These are phyloP conservation scores for Arthrobotrys conoides DNA, from an alignment of 2,329 filamentous ascomycete species.

Conservation along the genomic window DNA sequence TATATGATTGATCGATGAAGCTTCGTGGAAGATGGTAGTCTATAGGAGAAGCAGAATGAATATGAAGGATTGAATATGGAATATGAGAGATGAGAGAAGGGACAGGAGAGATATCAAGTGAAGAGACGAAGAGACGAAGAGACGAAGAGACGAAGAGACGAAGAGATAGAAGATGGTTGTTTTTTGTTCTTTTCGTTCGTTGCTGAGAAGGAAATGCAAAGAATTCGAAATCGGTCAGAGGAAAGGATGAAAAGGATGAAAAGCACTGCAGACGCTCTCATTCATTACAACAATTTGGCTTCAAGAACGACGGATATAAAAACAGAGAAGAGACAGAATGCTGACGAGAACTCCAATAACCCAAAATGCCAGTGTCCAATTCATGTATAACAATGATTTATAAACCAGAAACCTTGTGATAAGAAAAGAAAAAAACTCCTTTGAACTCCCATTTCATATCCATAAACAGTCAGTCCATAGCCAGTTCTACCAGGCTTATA, in stretches of 20 bases:
- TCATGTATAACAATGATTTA: constrained; percentile 11
- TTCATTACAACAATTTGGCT: constrained; percentile 26
- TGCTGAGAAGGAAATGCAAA: constrained; percentile 8
- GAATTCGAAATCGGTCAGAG: not conserved
- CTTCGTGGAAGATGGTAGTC: not conserved
- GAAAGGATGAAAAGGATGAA: not conserved
- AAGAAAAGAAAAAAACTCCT: constrained; percentile 11
- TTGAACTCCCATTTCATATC: constrained; percentile 2
- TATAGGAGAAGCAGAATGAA: not conserved
- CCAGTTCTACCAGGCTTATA: not conserved
- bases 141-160: not conserved
- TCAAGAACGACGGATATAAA: constrained; percentile 19
- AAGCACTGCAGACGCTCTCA: not conserved
- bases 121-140: not conserved
- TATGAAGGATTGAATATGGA: not conserved
- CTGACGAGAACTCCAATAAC: constrained; percentile 15
- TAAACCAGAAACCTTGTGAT: not conserved
- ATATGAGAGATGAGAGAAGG: too few relatives aligned
- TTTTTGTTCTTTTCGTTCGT: not conserved
- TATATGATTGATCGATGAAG: constrained; percentile 1
- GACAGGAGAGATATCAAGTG: not conserved
- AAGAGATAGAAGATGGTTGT: not conserved
- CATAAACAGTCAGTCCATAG: not conserved
- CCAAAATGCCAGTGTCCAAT: constrained; percentile 26
- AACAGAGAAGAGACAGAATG: not conserved